phyloP scores from a whole-genome alignment of 805 yeast genomes.

The Cyberlindnera bimundalis region DNA sequence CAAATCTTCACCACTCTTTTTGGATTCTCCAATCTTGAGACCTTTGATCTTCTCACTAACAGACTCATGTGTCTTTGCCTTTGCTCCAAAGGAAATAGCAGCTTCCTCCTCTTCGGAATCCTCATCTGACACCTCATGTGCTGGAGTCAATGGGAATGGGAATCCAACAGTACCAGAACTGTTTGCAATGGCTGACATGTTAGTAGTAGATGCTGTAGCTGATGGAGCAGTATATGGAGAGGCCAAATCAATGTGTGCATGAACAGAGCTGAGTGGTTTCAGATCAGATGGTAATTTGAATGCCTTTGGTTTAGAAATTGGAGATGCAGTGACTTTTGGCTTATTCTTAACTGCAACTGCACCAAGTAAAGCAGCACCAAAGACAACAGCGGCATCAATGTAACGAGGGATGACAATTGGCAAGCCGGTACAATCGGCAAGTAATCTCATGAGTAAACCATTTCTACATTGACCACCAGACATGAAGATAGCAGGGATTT shows the following conservation, averaged over 20 bases:
- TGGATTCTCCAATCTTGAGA: slow-evolving; percentile 22
- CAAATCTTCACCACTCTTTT: slow-evolving; percentile 50
- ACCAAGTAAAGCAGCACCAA: slow-evolving; percentile 92
- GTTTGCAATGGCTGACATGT: slow-evolving; percentile 35
- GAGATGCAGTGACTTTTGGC: slow-evolving; percentile 30
- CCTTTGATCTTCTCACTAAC: slow-evolving; percentile 42
- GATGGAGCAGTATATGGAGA: slow-evolving; percentile 80
- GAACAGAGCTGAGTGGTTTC: slow-evolving; percentile 22
- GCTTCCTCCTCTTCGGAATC: slow-evolving; percentile 44
- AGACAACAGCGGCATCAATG: slow-evolving; percentile 95
- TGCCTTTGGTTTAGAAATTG: slow-evolving; percentile 17
- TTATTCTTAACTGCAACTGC: slow-evolving; percentile 84
- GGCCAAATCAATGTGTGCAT: slow-evolving; percentile 31
- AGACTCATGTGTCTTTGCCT: slow-evolving; percentile 48
- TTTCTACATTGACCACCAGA: slow-evolving; percentile 98
- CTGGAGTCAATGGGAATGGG: slow-evolving; percentile 48
- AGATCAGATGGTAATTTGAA: slow-evolving; percentile 28
- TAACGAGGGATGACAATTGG: slow-evolving; percentile 92
- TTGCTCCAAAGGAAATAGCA: slow-evolving; percentile 58
- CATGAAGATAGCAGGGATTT: slow-evolving; percentile 73
- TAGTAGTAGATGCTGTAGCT: slow-evolving; percentile 68
- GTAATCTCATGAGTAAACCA: slow-evolving; percentile 78
- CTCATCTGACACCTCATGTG: slow-evolving; percentile 22
- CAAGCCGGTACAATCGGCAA: slow-evolving; percentile 90
- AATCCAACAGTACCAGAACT: slow-evolving; percentile 30